Evolutionary conservation across 2,329 filamentous ascomycete species (phyloP), one percentile per base, ranked within the genome.

Genomic region (Sclerotinia glacialis): DNA sequence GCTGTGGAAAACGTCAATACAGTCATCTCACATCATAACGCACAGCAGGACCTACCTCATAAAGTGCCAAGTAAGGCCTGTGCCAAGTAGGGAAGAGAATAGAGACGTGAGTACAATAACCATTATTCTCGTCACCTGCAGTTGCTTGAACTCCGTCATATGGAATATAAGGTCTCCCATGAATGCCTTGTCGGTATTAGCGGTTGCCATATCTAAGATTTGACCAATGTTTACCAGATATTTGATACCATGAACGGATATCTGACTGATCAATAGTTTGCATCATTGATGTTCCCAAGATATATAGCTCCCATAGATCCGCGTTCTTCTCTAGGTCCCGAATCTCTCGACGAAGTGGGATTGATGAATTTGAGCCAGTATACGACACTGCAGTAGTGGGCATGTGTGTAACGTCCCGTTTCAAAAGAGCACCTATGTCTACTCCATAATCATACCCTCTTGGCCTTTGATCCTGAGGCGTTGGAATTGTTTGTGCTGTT

Each of bases 61-160:
- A 86, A 18, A 86, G 77, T 8, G 80, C 77, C 54, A 85, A 71
- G 68, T 83, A 87, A 5, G 83, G 80, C 26, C 85, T 81, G 74
- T 88, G 85, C 85, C 83, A 87, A 11, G 72, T 70, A 26, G 71
- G 71, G 55, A 75, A 74, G n/a, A 75, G 65, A 37, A 73, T 70
- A 11, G 73, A 74, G 31, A 71, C 69, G 68, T 75, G 74, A 8
- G 67, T 67, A 52, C 73, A 74, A 64, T 75, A 75, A 28, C 74
- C 74, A 50, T 67, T 71, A 2, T 70, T 40, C 16, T 67, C 64
- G 12, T 70, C 67, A 12, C 70, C 71, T 5, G 67, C 28, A 9
- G 50, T 67, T 12, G 71, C 52, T 31, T 67, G 59, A 21, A 71
- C 73, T 50, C 68, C 67, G 58, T 75, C 69, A 46, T 68, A 75